Evolutionary conservation across 345 rosid species (phyloP), one percentile per base, ranked within the genome.

Genomic region (Linum lewisii): DNA sequence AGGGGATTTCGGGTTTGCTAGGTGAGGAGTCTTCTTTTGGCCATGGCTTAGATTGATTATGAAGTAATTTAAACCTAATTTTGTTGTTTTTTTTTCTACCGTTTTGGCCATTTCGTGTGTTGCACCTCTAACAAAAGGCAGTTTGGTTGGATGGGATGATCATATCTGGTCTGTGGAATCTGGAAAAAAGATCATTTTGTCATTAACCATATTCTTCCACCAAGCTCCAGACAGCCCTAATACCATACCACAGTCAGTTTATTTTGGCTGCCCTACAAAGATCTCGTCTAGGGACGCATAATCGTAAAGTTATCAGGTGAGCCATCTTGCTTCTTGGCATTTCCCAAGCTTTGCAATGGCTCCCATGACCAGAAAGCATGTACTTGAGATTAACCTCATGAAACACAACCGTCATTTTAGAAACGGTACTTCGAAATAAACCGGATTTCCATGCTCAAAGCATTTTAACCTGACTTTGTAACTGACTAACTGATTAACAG

Each of bases 1-100:
- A 58, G 92, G 92, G 51, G 96, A 88, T 75, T 88, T 88, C 78
- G 96, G 92, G 61, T 88, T 88, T 81, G 96, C 92, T 53, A 83
- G 95, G 95, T 84, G 67, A 51, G 38, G 34, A 20, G 25, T 60
- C 25, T 24, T 10, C 24, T 6, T 52, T 4, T 8, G 20, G 24
- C 21, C 15, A n/a, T 21, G 7, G 13, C 20, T 7, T 3, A 21
- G 1, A n/a, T 52, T 52, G 56, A 6, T 11, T 42, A 3, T 16
- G 18, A 16, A 11, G 47, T 42, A 3, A 34, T 34, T 34, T 42
- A 4, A 29, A 8, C 34, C 34, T 29, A 29, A 29, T 29, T 29
- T 26, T 29, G 5, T 29, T 5, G 34, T 29, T 29, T 29, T 26
- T 26, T 26, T 29, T 29, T n/a, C n/a, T 29, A 29, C 34, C 7